Conservation (phyloP, 2,329 filamentous ascomycete genomes). For the Diaporthe citrichinensis region DNA sequence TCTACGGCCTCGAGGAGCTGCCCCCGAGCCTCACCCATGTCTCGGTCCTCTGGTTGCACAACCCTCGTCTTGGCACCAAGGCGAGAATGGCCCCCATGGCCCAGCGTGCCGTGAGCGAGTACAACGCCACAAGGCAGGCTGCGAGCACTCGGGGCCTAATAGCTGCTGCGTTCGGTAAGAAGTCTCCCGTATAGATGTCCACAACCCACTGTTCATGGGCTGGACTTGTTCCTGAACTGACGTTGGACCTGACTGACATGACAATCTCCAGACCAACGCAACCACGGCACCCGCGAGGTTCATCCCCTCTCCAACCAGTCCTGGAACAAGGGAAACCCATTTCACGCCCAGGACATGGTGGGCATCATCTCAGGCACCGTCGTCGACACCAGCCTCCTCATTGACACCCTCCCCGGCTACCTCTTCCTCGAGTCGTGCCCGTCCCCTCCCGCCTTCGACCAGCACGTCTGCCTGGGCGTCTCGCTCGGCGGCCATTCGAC, state of each 20-base stretch:
- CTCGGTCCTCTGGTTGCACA: constrained; percentile 91
- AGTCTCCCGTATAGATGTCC: too few species aligned
- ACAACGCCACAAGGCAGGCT: constrained; percentile 64
- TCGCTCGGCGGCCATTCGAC: constrained; percentile 89
- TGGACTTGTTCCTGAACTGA: too few species aligned
- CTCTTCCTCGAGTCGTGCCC: constrained; percentile 68
- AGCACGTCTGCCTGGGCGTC: constrained; percentile 84
- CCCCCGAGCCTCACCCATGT: constrained; percentile 66
- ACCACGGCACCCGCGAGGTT: constrained; percentile 84
- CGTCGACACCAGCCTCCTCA: constrained; percentile 79
- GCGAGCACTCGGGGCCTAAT: constrained; percentile 72
- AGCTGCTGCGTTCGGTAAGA: constrained; percentile 77
- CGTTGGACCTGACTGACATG: neutral
- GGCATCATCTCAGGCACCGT: constrained; percentile 80
- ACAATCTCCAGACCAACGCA: constrained; percentile 79
- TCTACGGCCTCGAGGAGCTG: constrained; percentile 86
- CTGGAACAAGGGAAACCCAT: constrained; percentile 84
- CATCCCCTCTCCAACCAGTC: constrained; percentile 78
- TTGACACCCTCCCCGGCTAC: constrained; percentile 84
- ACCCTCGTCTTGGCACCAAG: constrained; percentile 80
- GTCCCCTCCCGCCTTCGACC: constrained; percentile 59
- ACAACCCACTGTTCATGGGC: neutral
- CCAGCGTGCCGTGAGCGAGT: constrained; percentile 75
- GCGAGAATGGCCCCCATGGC: constrained; percentile 84
- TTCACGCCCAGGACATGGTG: constrained; percentile 95